Percentiles rank a stretch among this genome's conserved stretches.
Conservation (phyloP, 2,329 filamentous ascomycete genomes). For the Aureobasidium sp. region DNA sequence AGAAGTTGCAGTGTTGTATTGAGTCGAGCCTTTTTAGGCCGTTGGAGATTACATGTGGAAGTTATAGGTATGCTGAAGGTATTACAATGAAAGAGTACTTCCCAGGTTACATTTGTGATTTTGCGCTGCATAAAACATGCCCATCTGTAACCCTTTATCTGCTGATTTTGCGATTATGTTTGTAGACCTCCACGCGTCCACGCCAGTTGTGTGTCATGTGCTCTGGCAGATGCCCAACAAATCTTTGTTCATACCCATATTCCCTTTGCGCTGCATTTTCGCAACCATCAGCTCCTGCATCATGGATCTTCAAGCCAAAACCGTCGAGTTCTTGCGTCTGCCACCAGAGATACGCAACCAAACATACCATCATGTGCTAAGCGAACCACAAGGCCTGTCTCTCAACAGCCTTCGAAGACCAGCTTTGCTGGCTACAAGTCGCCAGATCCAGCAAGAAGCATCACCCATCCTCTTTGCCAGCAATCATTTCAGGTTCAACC, state of each 20-base stretch:
- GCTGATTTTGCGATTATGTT: neutral
- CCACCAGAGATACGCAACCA: neutral
- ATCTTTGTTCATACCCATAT: neutral
- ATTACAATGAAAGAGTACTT: slow-evolving; percentile 7
- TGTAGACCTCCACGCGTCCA: neutral
- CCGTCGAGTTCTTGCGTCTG: neutral
- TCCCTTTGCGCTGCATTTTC: neutral
- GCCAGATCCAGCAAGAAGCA: neutral
- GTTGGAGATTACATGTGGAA: neutral
- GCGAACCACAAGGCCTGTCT: neutral
- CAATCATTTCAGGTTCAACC: neutral
- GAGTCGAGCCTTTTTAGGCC: neutral
- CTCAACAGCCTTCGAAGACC: neutral
- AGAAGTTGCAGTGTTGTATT: slow-evolving; percentile 3
- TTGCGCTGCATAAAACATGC: neutral
- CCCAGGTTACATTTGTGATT: neutral
- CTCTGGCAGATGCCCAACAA: neutral
- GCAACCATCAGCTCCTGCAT: neutral
- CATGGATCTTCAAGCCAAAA: neutral
- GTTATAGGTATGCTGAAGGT: slow-evolving; percentile 4
- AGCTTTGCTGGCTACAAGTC: neutral
- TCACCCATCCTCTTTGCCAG: neutral
- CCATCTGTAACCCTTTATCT: neutral
- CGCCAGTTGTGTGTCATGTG: neutral
- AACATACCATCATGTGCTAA: neutral